A percentile compares a stretch with the other conserved stretches of the same genome.
phyloP scores from a whole-genome alignment of 2,329 filamentous ascomycete species.

The Ophioceras dolichostomum region DNA sequence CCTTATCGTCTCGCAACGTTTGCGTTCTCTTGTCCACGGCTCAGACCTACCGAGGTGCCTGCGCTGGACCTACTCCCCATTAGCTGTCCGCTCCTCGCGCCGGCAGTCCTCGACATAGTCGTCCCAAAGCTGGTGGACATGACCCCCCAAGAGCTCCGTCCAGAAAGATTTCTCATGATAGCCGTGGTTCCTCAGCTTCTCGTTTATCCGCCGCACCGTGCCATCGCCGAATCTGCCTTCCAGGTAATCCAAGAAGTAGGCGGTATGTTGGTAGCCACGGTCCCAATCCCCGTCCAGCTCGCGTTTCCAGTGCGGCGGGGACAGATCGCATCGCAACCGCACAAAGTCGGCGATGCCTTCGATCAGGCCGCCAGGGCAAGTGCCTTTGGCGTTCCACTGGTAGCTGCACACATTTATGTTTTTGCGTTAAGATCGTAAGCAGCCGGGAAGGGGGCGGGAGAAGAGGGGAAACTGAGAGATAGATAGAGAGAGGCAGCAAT shows the following conservation, averaged over 20 bases:
- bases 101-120: conserved; percentile 43
- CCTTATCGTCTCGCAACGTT: too few species aligned
- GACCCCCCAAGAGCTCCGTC: conserved; percentile 53
- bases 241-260: conserved; percentile 80
- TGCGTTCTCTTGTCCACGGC: conserved; percentile 6
- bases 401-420: too few species aligned
- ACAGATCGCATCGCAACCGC: conserved; percentile 57
- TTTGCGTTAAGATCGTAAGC: too few species aligned
- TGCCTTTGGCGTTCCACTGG: conserved; percentile 58
- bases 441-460: too few species aligned
- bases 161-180: conserved; percentile 58
- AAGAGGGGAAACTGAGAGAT: too few species aligned
- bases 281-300: conserved; percentile 59
- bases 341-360: conserved; percentile 95
- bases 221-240: conserved; percentile 52
- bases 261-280: conserved; percentile 79
- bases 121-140: conserved; percentile 59
- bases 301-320: conserved; percentile 73
- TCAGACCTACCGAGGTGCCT: too few species aligned
- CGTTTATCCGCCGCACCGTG: conserved; percentile 53
- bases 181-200: conserved; percentile 45
- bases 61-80: neutral
- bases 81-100: neutral
- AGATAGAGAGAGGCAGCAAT: too few species aligned
- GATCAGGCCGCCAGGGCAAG: conserved; percentile 63